Conservation (phyloP, 805 yeast species). For the Sugiyamaella floridensis region DNA sequence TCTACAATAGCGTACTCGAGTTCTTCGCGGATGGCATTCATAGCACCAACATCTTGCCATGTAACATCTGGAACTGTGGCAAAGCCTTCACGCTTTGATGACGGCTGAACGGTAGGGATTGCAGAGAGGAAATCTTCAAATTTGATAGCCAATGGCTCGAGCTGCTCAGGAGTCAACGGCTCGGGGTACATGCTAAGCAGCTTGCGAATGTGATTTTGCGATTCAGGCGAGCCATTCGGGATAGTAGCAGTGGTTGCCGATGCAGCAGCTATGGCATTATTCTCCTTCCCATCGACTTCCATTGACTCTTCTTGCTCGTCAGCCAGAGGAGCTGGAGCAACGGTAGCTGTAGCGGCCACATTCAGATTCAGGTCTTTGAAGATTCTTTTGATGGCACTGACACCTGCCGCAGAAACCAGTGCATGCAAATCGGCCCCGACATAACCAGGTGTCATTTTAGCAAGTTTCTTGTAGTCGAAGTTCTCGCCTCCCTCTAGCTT, state of each 20-base stretch:
- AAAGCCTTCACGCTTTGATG: constrained; percentile 96
- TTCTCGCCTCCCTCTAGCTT: constrained; percentile 51
- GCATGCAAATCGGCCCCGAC: constrained; percentile 98
- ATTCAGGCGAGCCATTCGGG: constrained; percentile 13
- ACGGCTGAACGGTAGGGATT: constrained; percentile 89
- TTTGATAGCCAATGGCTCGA: constrained; percentile 67
- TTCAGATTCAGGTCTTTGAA: constrained; percentile 42
- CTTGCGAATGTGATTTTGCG: not conserved
- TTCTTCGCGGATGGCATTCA: constrained; percentile 72
- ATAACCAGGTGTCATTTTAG: constrained; percentile 92
- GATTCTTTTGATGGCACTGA: constrained; percentile 86
- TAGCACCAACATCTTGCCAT: constrained; percentile 93
- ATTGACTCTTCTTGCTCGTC: constrained; percentile 18
- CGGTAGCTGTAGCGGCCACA: not conserved
- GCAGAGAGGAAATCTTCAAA: constrained; percentile 79
- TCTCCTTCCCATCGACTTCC: constrained; percentile 24
- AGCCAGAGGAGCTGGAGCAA: not conserved
- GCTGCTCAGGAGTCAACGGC: constrained; percentile 68
- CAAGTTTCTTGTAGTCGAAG: constrained; percentile 64
- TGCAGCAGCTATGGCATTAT: not conserved
- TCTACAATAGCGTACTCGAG: constrained; percentile 96
- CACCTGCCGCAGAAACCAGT: constrained; percentile 90
- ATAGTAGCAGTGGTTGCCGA: constrained; percentile 18
- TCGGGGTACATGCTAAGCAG: constrained; percentile 56
- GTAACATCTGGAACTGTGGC: constrained; percentile 97